Evolutionary conservation across 345 rosid species (phyloP), one percentile per base, ranked within the genome.

Genomic region (Microcos paniculata): DNA sequence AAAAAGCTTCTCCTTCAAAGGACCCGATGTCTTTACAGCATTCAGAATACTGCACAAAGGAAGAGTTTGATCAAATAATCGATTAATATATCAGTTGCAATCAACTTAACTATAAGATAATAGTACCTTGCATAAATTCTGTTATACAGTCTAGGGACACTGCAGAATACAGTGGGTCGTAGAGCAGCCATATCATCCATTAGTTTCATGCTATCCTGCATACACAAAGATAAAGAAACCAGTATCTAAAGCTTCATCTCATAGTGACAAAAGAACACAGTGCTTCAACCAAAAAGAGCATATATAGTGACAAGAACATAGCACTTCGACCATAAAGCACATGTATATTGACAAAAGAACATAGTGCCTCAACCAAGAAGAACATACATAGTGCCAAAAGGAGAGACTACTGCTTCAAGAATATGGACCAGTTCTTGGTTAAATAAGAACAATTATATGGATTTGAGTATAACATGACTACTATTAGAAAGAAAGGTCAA

Each of bases 71-170:
- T 70, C 40, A 61, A 76, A 64, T 76, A 64, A 70, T 69, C 31
- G 18, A 58, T 30, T 45, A 66, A 77, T 33, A 58, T 12, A 81
- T 45, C 40, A 66, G 31, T 19, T 48, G 59, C 64, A 72, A 80
- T 18, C 76, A 67, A 75, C 51, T 74, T 26, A 40, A 55, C 26
- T 26, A 77, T 26, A 70, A 76, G 30, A 81, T 33, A 81, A 69
- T 35, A 76, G 75, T 77, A 72, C 99, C 99, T 92, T 51, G 79
- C 88, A 81, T 96, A 96, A 82, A 96, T 92, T 87, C 98, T 92
- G 75, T 93, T 93, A 78, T 88, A 93, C 74, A 93, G 82, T 76
- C 99, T 96, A 85, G 99, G 99, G 77, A 96, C 98, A 61, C 99
- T 93, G 89, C 90, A 82, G 84, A 96, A 96, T 75, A 96, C 2